Evolutionary conservation across 1,284 basidiomycete genomes (phyloP), one percentile per base, ranked within the genome.

Genomic region (Xerocomus amazonicus): DNA sequence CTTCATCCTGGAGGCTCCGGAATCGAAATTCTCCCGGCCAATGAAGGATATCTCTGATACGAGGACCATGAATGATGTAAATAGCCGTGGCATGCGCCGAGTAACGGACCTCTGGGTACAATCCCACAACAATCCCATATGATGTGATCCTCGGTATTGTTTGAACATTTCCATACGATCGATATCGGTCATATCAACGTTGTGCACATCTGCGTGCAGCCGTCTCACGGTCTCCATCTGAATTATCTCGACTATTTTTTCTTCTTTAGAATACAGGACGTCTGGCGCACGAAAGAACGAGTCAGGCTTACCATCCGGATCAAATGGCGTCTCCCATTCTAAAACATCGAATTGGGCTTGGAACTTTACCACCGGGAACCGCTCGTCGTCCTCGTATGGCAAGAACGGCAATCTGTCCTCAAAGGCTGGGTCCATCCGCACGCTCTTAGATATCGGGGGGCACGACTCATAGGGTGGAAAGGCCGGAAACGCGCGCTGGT

Each of bases 361-460:
- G 50, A 80, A 72, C 3, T 49, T 55, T 6, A 51, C 16, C 4
- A 56, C 59, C 23, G 74, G 52, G 53, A 84, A 84, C 0, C 4
- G 45, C 0, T 73, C 66, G 39, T 83, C 79, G 49, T 85, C 81
- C 0, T 74, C 70, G 47, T 78, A 76, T 0, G 81, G 81, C 23
- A 82, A 55, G 52, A 83, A 85, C 64, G 64, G 74, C 62, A 45
- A 66, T 56, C 47, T 68, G 52, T 8, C 67, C 54, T 56, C 81
- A 74, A 53, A 78, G 2, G 2, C 1, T 4, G 0, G 71, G 6
- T 76, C 76, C 9, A 67, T 58, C 33, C 69, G 64, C 29, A 80
- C 66, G 54, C 73, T 81, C 28, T 70, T 66, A 1, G 61, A 60
- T 1, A 67, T 56, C 0, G 81, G 78, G 0, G 80, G 63, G 56